These are phyloP conservation scores for Conoideocrella luteorostrata DNA, from an alignment of 2,329 filamentous ascomycete species.

Conservation along the genomic window DNA sequence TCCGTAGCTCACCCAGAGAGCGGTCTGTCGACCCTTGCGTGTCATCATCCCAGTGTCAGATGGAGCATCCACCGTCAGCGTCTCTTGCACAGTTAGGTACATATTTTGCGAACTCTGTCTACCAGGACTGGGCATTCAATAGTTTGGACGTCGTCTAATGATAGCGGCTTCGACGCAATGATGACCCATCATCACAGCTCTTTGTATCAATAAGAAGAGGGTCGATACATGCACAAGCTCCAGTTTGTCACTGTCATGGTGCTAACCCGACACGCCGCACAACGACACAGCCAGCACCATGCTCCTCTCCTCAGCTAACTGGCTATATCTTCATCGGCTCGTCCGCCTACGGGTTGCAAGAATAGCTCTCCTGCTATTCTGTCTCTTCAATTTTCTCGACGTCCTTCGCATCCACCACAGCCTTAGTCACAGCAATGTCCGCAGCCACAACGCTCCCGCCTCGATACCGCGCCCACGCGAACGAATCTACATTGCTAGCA, in stretches of 20 bases:
- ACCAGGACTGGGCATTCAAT: too few species aligned
- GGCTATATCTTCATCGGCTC: constrained; percentile 30
- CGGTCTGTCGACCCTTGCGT: too few species aligned
- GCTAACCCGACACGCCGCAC: neutral
- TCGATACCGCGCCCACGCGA: constrained; percentile 21
- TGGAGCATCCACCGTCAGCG: too few species aligned
- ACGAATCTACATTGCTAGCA: constrained; percentile 60
- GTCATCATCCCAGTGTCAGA: too few species aligned
- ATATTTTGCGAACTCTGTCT: too few species aligned
- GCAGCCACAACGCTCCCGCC: constrained; percentile 11
- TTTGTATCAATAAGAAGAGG: neutral
- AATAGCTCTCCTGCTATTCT: constrained; percentile 27
- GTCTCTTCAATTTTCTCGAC: constrained; percentile 32
- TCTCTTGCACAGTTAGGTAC: too few species aligned
- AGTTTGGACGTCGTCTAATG: neutral
- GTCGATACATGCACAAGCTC: neutral
- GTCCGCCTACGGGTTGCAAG: constrained; percentile 29
- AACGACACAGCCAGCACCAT: constrained; percentile 11
- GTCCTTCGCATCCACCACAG: constrained; percentile 30
- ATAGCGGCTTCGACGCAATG: constrained; percentile 1
- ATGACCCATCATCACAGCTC: neutral
- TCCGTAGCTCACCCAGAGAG: too few species aligned
- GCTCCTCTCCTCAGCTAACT: constrained; percentile 23
- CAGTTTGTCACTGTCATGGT: too few species aligned
- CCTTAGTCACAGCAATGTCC: constrained; percentile 22